Evolutionary conservation across 2,329 filamentous ascomycete species (phyloP).

Genomic region (Microcyclosporella mali): DNA sequence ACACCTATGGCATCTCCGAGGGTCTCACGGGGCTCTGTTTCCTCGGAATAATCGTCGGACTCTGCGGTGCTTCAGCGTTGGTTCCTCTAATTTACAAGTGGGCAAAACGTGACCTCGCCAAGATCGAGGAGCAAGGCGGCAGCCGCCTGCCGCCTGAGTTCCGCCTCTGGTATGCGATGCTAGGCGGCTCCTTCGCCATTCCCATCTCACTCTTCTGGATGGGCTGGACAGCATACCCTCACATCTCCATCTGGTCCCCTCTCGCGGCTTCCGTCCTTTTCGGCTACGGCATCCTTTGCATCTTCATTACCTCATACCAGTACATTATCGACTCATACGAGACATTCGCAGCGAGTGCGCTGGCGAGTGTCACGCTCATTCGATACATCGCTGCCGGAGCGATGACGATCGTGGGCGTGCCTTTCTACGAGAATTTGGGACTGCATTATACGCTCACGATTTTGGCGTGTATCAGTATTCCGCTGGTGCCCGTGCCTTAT

Average conservation of each 20-base stretch:
- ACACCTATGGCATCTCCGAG: constrained; percentile 42
- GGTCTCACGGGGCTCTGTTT: constrained; percentile 16
- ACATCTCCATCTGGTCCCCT: constrained; percentile 48
- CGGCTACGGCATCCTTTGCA: constrained; percentile 45
- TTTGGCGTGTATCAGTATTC: constrained; percentile 11
- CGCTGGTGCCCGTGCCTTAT: constrained; percentile 15
- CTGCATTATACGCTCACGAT: constrained; percentile 18
- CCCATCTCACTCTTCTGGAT: constrained; percentile 54
- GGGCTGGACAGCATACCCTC: constrained; percentile 45
- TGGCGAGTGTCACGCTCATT: constrained; percentile 38
- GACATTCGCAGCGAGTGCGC: constrained; percentile 45
- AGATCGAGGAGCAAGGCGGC: constrained; percentile 35
- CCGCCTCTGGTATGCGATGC: constrained; percentile 49
- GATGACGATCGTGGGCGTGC: constrained; percentile 36
- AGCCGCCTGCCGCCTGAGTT: constrained; percentile 47
- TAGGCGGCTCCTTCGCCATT: constrained; percentile 41
- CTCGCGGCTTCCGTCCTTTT: constrained; percentile 48
- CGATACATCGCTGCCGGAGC: constrained; percentile 38
- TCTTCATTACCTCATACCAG: constrained; percentile 49
- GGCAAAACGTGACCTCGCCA: constrained; percentile 34
- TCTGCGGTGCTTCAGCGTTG: constrained; percentile 12
- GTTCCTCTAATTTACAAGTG: constrained; percentile 17
- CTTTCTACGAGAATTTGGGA: constrained; percentile 17
- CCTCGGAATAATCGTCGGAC: constrained; percentile 13
- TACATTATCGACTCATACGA: constrained; percentile 56